A percentile compares a stretch with the other conserved stretches of the same genome.
These are phyloP conservation scores for Acidomyces sp. DNA, from an alignment of 495 filamentous ascomycete species.

Conservation along the genomic window DNA sequence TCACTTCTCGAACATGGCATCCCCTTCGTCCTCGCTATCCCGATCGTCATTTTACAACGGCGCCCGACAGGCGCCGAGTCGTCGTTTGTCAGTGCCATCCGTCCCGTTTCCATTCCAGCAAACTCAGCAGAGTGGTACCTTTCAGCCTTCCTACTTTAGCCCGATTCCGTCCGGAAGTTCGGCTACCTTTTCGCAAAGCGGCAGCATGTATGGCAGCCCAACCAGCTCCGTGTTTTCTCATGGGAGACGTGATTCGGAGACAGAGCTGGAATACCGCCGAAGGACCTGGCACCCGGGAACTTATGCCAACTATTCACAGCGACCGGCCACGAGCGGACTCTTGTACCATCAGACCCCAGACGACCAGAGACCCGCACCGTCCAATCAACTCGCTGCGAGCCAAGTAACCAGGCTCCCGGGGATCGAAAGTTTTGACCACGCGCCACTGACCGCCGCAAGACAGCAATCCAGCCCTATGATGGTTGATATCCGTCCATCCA, in stretches of 20 bases:
- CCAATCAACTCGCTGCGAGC: conserved; percentile 36
- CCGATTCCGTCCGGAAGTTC: conserved; percentile 42
- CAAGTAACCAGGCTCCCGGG: conserved; percentile 59
- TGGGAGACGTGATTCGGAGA: conserved; percentile 51
- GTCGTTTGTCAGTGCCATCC: conserved; percentile 70
- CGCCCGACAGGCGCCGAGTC: conserved; percentile 50
- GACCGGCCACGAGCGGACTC: conserved; percentile 46
- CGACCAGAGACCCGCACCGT: conserved; percentile 40
- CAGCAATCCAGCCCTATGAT: conserved; percentile 32
- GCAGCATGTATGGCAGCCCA: conserved; percentile 55
- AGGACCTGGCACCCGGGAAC: conserved; percentile 85
- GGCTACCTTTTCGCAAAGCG: conserved; percentile 41
- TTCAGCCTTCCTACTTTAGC: conserved; percentile 46
- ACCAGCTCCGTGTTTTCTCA: conserved; percentile 52
- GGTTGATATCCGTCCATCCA: conserved; percentile 24
- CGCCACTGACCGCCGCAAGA: conserved; percentile 41
- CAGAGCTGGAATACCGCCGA: conserved; percentile 65
- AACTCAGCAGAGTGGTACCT: conserved; percentile 41
- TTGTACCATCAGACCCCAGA: conserved; percentile 49
- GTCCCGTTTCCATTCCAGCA: conserved; percentile 61
- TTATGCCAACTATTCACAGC: conserved; percentile 38
- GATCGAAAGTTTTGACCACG: conserved; percentile 79
- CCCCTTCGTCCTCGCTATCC: conserved; percentile 53
- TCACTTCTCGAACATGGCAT: conserved; percentile 50
- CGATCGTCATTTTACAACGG: conserved; percentile 57